Evolutionary conservation across 2,329 filamentous ascomycete genomes (phyloP), one percentile per base, ranked within the genome.

Genomic region (Penicillium sp.): DNA sequence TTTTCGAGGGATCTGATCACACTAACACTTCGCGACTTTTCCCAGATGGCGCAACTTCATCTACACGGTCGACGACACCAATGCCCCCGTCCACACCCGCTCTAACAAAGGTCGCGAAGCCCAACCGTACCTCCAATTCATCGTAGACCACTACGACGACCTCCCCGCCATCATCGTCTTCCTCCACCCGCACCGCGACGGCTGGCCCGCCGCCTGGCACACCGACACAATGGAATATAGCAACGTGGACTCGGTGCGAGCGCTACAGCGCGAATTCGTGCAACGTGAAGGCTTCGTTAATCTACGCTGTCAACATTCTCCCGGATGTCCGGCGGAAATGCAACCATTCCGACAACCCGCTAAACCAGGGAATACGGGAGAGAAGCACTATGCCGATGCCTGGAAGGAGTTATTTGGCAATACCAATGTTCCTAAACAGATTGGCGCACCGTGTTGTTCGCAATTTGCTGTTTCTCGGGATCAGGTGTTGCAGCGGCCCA

Each of bases 391-490:
- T 46, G 69, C 71, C 9, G 59, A 67, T 17, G 60, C 61, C 2
- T 59, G 70, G 13, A 61, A 60, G 46, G 51, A 52, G 39, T 33
- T 64, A 2, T 64, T 64, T 49, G 54, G 52, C 13, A 58, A 57
- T n/a, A 39, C 23, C 17, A 40, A 68, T 5, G 69, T 82, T 2
- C 81, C 81, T 0, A 63, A 72, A 2, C 59, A 74, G 9, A 75
- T 85, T 4, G 81, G 77, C 2, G 78, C 78, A 4, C 75, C 81
- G 6, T 86, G 84, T 64, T 86, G 84, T 66, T 82, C 83, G 21
- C 84, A 87, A 66, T 87, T 87, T 54, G 84, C 80, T 0, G 80
- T 86, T 12, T 80, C 80, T 2, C 70, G 76, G 9, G 77, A 81
- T 4, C 75, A 75, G 27, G 74, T 86, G 20, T 71, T 67, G 6